Evolutionary conservation across 1,284 basidiomycete species (phyloP), one percentile per base, ranked within the genome.

Genomic region (Coniophora puteana): DNA sequence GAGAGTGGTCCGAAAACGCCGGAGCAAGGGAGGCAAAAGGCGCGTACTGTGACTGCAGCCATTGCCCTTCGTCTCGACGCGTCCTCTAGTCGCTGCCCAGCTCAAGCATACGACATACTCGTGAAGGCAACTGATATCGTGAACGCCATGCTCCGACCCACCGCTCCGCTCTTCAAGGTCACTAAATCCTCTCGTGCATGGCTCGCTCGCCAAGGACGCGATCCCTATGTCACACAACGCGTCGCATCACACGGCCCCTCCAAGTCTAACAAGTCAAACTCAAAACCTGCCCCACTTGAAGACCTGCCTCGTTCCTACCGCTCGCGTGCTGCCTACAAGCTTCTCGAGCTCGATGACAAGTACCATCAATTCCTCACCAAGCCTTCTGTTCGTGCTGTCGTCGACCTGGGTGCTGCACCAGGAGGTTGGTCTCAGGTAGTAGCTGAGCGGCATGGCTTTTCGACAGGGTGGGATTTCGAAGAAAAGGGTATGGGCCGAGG

Each of bases 401-500:
- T 93, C 2, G 91, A 93, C 60, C 74, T 94, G 20, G 91, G 91
- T 24, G 87, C 86, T 1, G 89, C 90, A 1, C 91, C 91, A 0
- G 91, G 90, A 5, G 89, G 90, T 1, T 93, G 91, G 91, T 84
- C 82, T 43, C 89, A 93, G 54, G 88, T 91, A 16, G 80, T 81
- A 8, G 81, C 84, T 0, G 68, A 69, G 18, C 73, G 76, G 48
- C n/a, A n/a, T n/a, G n/a, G n/a, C n/a, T n/a, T n/a, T n/a, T n/a
- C n/a, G n/a, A 59, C 84, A 17, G 75, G 76, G 2, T 74, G 72
- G 68, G 29, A 46, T 31, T 17, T 23, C 18, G 41, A 13, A 36
- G 40, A 41, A 25, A 33, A 27, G 26, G 20, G 27, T 25, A 8
- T 20, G n/a, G 34, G 23, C 23, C n/a, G 11, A 14, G 23, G 8